Evolutionary conservation across 495 filamentous ascomycete species (phyloP).

Genomic region (Trichoderma parareesei): DNA sequence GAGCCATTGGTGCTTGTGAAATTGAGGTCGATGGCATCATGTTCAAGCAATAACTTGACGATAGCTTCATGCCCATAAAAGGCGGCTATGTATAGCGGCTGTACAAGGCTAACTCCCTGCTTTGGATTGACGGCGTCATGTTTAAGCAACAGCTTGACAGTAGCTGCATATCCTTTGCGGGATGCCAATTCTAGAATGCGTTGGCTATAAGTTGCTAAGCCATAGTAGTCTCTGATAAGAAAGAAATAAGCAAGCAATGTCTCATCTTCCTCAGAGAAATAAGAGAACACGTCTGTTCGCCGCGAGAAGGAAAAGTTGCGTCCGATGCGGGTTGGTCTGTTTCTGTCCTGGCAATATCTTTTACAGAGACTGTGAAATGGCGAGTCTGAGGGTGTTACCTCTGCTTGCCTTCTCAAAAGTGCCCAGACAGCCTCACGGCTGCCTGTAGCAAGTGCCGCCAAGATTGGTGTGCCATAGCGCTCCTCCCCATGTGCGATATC

Average conservation of each 20-base stretch:
- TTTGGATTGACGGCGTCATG: too few species aligned
- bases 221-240: too few species aligned
- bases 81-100: too few species aligned
- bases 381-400: background rate
- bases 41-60: too few species aligned
- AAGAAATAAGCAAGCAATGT: background rate
- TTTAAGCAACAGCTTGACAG: too few species aligned
- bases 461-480: constrained; percentile 33
- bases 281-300: background rate
- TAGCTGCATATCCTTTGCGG: too few species aligned
- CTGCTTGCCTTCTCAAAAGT: constrained; percentile 18
- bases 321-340: background rate
- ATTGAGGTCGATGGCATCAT: too few species aligned
- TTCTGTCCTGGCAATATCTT: background rate
- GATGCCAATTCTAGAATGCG: too few species aligned
- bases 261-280: background rate
- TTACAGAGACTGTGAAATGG: background rate
- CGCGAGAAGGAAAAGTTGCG: background rate
- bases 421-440: constrained; percentile 21
- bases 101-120: too few species aligned
- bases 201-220: too few species aligned
- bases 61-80: too few species aligned
- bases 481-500: constrained; percentile 21
- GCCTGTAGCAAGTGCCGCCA: constrained; percentile 32
- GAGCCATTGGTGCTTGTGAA: too few species aligned